Evolutionary conservation across 768 basidiomycete genomes (phyloP), one percentile per base, ranked within the genome.

Genomic region (Suillus americanus): DNA sequence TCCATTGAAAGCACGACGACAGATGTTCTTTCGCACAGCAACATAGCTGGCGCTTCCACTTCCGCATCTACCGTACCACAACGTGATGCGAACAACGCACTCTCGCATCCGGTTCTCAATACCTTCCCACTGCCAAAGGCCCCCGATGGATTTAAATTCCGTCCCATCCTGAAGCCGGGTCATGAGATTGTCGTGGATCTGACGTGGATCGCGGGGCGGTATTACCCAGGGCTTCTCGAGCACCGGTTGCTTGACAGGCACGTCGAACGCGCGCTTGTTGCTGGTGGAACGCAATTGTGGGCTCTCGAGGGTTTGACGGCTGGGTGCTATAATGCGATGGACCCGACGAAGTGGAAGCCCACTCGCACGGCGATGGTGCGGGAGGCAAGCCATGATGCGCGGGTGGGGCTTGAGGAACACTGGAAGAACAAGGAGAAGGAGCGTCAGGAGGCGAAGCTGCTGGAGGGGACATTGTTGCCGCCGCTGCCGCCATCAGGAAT

Each of bases 151-250:
- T 93, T 83, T 75, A 82, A 80, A 66, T 94, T 92, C 77, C 84
- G 90, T 20, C 80, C 85, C 0, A 87, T 95, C 63, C 79, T 92
- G 16, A 70, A 80, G 2, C 78, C 85, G 8, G 89, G 84, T 0
- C 73, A 84, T 65, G 91, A 94, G 74, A 83, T 83, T 18, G 83
- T 90, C 23, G 67, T 92, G n/a, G 86, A 86, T 3, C 79, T 94
- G 48, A 84, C 86, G 41, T 78, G 92, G 55, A 81, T 95, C 65
- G 86, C 86, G 38, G 94, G 94, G 38, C 82, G 94, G 62, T 95
- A 95, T 73, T 95, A 95, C 72, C 90, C 92, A 5, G 78, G 81
- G 7, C 79, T 95, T 41, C 80, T 93, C 28, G 71, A 79, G 25
- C 90, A 92, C 70, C 90, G 90, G 1, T 78, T 88, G 41, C 75